Evolutionary conservation across 2,329 filamentous ascomycete genomes (phyloP), one percentile per base, ranked within the genome.

Genomic region (Colletotrichum agaves): DNA sequence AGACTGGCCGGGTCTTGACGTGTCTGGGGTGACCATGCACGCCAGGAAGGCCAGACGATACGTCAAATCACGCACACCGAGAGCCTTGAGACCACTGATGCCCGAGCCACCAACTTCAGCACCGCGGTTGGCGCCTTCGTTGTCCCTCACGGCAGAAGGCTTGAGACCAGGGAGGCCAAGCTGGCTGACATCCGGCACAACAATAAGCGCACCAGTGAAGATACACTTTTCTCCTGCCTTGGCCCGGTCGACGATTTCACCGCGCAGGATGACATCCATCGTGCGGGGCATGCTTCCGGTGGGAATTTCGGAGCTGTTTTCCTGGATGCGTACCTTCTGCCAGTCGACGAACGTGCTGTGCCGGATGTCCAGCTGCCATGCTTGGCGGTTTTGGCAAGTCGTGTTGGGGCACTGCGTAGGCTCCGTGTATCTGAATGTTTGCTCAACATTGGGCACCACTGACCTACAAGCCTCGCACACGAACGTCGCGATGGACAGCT

Each of bases 141-240:
- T 93, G 75, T 98, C 95, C 69, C 95, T 89, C 41, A 95, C 88
- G 19, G 94, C 93, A 68, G 94, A 93, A 15, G 93, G 91, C 63
- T 91, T 87, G 23, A 94, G 86, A 53, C 96, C 96, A 2, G 96
- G 96, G 33, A 98, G 88, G 43, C 94, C 91, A 63, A 99, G 88
- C 78, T 98, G 96, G 76, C 94, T 97, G 69, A 99, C 93, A 78
- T 99, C 96, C 0, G 96, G 96, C 37, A 99, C 94, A 17, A 99
- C 96, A 69, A 99, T 98, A 71, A 98, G 82, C 5, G 94, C 94
- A 71, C 96, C 96, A 0, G 95, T 98, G 79, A 99, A 99, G 75
- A 99, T 93, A 78, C 96, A 99, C 80, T 97, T 98, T 80, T 99
- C 96, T 71, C 96, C 96, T 55, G 96, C 96, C 83, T 98, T 98